Conservation (phyloP, 768 basidiomycete species). For the Mycena floridula region DNA sequence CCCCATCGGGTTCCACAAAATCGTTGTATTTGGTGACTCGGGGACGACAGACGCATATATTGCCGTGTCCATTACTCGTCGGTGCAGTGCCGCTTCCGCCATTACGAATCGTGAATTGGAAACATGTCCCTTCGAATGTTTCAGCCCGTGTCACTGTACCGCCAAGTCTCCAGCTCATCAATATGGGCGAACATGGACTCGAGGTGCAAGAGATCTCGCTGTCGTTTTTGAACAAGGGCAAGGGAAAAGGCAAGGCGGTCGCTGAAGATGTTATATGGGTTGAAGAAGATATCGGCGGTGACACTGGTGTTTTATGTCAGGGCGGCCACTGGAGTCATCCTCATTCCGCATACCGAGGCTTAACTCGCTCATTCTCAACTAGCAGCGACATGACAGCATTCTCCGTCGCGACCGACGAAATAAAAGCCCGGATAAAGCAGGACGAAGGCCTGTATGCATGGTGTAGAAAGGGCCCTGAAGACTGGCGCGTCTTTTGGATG, state of each 20-base stretch:
- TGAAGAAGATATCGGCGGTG: constrained; percentile 61
- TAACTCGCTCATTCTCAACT: constrained; percentile 39
- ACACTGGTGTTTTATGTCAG: constrained; percentile 47
- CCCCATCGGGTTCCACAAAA: constrained; percentile 25
- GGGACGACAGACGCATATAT: constrained; percentile 61
- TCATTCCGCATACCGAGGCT: constrained; percentile 20
- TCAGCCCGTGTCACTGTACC: constrained; percentile 40
- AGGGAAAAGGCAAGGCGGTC: constrained; percentile 37
- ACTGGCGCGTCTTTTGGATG: constrained; percentile 82
- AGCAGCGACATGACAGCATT: constrained; percentile 35
- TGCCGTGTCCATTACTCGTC: constrained; percentile 63
- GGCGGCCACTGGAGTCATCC: constrained; percentile 49
- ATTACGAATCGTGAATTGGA: constrained; percentile 53
- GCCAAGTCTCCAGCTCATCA: constrained; percentile 62
- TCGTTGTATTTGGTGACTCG: constrained; percentile 62
- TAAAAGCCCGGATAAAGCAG: constrained; percentile 35
- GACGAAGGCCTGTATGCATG: constrained; percentile 75
- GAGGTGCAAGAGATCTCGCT: constrained; percentile 69
- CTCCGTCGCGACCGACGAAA: constrained; percentile 49
- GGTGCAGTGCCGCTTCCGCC: constrained; percentile 41
- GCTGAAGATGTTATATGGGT: constrained; percentile 44
- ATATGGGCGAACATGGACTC: constrained; percentile 63
- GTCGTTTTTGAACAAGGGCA: constrained; percentile 43
- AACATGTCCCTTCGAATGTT: constrained; percentile 48
- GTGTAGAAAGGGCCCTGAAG: constrained; percentile 65